Evolutionary conservation across 169 alveolate species (phyloP).

Genomic region (Eimeria acervulina): DNA sequence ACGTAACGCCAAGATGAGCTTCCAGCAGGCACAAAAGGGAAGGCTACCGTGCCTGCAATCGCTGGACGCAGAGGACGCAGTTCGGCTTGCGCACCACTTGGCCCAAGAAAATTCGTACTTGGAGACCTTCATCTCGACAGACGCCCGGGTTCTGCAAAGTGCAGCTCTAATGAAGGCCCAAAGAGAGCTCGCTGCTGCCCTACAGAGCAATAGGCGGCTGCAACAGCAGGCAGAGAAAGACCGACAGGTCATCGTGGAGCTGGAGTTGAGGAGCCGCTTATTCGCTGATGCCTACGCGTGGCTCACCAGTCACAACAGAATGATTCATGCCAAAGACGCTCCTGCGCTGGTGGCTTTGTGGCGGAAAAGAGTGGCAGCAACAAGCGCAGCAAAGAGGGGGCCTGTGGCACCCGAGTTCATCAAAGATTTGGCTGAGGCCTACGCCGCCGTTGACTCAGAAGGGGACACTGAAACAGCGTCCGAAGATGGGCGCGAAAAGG

Average conservation of each 20-base stretch:
- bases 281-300: constrained; percentile 79
- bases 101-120: constrained; percentile 52
- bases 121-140: constrained; percentile 24
- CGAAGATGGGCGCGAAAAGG: constrained; percentile 52
- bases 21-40: neutral
- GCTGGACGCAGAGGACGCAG: constrained; percentile 7
- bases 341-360: constrained; percentile 73
- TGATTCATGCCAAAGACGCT: constrained; percentile 66
- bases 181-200: constrained; percentile 58
- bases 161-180: constrained; percentile 34
- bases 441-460: constrained; percentile 58
- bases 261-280: constrained; percentile 74
- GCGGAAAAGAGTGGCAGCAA: constrained; percentile 68
- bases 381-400: constrained; percentile 12
- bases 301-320: constrained; percentile 76
- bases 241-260: constrained; percentile 64
- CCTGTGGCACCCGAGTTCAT: constrained; percentile 30
- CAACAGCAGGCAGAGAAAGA: constrained; percentile 48
- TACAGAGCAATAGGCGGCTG: constrained; percentile 65
- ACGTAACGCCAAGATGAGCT: neutral
- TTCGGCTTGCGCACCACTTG: constrained; percentile 11
- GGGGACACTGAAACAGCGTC: constrained; percentile 34
- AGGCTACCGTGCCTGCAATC: neutral
- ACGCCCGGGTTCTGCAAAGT: constrained; percentile 60
- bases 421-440: constrained; percentile 44